Conservation (phyloP, 2,329 filamentous ascomycete species). For the Fusarium chaquense region DNA sequence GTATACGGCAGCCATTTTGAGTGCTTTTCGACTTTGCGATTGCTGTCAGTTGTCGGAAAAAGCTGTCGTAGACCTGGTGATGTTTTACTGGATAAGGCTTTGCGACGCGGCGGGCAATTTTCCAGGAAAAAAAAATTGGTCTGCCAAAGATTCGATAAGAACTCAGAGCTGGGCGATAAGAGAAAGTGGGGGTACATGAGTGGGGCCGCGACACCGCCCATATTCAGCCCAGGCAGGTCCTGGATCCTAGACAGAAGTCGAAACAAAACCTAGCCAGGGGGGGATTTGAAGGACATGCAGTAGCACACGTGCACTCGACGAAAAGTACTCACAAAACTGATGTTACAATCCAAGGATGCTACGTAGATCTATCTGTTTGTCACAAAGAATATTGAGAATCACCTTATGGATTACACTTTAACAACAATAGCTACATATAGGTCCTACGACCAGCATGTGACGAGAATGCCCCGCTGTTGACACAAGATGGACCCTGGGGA, state of each 20-base stretch:
- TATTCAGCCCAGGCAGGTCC: constrained; percentile 2
- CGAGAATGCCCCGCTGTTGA: constrained; percentile 23
- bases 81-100: constrained; percentile 27
- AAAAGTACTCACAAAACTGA: constrained; percentile 8
- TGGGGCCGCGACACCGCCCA: constrained; percentile 44
- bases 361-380: not conserved
- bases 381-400: not conserved
- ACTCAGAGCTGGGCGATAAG: constrained; percentile 44
- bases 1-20: constrained; percentile 75
- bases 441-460: constrained; percentile 18
- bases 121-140: constrained; percentile 49
- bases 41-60: constrained; percentile 8
- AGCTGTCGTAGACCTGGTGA: constrained; percentile 36
- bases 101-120: constrained; percentile 42
- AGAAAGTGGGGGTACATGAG: constrained; percentile 23
- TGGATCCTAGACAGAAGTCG: constrained; percentile 3
- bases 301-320: constrained; percentile 6
- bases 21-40: constrained; percentile 19
- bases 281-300: not conserved
- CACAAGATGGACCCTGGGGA: constrained; percentile 28
- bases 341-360: constrained; percentile 10
- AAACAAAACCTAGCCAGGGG: constrained; percentile 12
- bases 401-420: not conserved
- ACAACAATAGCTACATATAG: not conserved
- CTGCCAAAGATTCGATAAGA: constrained; percentile 51